Conservation (phyloP, 2,329 filamentous ascomycete species). For the Verticillium nubilum region DNA sequence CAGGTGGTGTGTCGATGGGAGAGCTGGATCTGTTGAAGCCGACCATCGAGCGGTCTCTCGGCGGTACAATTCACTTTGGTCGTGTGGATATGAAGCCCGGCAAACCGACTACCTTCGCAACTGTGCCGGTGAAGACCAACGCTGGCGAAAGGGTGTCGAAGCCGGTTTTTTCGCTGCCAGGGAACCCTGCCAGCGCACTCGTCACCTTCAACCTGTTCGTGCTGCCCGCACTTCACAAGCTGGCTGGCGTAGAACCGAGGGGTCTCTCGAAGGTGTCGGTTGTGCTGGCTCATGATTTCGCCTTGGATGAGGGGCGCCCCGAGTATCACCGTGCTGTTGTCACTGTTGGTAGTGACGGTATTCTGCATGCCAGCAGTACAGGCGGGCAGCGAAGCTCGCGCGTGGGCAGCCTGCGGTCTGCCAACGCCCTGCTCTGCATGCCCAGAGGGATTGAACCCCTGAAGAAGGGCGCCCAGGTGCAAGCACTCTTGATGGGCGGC, state of each 20-base stretch:
- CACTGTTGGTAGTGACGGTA: constrained; percentile 58
- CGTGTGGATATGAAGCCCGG: constrained; percentile 97
- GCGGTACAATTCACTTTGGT: constrained; percentile 93
- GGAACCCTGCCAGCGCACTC: constrained; percentile 88
- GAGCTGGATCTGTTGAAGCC: constrained; percentile 95
- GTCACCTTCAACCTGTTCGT: constrained; percentile 96
- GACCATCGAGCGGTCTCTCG: constrained; percentile 83
- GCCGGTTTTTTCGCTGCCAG: constrained; percentile 83
- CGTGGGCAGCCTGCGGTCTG: constrained; percentile 82
- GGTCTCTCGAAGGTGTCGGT: constrained; percentile 73
- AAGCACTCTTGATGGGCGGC: constrained; percentile 72
- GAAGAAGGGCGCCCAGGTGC: constrained; percentile 63
- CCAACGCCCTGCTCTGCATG: constrained; percentile 80
- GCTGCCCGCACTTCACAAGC: constrained; percentile 75
- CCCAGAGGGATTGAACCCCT: constrained; percentile 60
- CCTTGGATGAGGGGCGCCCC: constrained; percentile 66
- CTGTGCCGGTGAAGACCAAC: constrained; percentile 63
- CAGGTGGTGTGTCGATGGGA: constrained; percentile 94
- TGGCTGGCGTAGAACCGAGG: constrained; percentile 60
- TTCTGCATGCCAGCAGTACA: constrained; percentile 71
- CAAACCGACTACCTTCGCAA: constrained; percentile 96
- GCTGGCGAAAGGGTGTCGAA: constrained; percentile 54
- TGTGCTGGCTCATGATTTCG: constrained; percentile 64
- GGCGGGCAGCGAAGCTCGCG: constrained; percentile 85
- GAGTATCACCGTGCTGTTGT: constrained; percentile 91